These are phyloP conservation scores for Cercospora berteroae DNA, from an alignment of 2,329 filamentous ascomycete genomes.

Conservation along the genomic window DNA sequence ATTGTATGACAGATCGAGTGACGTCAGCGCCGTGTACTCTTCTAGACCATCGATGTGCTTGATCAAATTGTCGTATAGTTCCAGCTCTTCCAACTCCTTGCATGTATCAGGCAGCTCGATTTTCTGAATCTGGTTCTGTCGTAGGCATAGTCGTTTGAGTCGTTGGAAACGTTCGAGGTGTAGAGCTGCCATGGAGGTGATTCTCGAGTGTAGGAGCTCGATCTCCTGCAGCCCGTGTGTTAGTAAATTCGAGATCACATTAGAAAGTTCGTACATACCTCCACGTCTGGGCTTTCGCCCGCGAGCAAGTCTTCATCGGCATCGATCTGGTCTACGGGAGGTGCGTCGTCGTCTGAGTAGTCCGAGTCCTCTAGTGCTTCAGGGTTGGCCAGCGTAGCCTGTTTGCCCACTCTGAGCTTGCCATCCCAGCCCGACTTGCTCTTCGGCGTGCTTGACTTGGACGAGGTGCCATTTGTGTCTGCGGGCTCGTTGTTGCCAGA, in stretches of 20 bases:
- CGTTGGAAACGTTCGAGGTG: slow-evolving; percentile 80
- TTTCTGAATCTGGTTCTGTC: slow-evolving; percentile 82
- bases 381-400: slow-evolving; percentile 68
- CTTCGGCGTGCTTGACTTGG: slow-evolving; percentile 12
- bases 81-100: slow-evolving; percentile 70
- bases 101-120: slow-evolving; percentile 72
- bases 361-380: slow-evolving; percentile 82
- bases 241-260: background rate
- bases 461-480: slow-evolving; percentile 14
- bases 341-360: slow-evolving; percentile 69
- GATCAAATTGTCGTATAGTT: slow-evolving; percentile 96
- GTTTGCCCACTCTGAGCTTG: slow-evolving; percentile 72
- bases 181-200: slow-evolving; percentile 73
- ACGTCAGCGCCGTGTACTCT: slow-evolving; percentile 69
- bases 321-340: slow-evolving; percentile 70
- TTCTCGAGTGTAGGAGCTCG: slow-evolving; percentile 82
- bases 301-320: slow-evolving; percentile 73
- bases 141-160: slow-evolving; percentile 71
- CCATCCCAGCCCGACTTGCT: slow-evolving; percentile 69
- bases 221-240: slow-evolving; percentile 61
- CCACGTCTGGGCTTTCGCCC: slow-evolving; percentile 55
- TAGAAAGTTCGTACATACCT: slow-evolving; percentile 40
- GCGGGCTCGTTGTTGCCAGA: background rate
- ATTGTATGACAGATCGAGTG: slow-evolving; percentile 92
- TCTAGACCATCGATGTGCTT: slow-evolving; percentile 82